Evolutionary conservation across 345 rosid species (phyloP), one percentile per base, ranked within the genome.

Genomic region (Gossypium herbaceum): DNA sequence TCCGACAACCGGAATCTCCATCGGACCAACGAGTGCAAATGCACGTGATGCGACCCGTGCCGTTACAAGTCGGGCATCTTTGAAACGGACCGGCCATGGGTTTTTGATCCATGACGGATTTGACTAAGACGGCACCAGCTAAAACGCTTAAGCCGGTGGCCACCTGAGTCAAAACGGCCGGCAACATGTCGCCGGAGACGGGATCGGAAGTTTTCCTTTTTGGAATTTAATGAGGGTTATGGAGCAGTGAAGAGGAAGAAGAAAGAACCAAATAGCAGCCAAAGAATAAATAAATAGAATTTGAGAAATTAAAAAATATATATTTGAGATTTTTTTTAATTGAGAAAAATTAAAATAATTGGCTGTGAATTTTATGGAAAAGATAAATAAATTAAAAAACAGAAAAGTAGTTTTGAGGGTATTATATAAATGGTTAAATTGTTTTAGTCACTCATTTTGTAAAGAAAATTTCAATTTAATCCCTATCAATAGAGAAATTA

Each of bases 21-120:
- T 95, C 99, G 24, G 99, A 92, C 99, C 99, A 95, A 1, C 94
- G 86, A 4, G 91, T 78, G 57, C 99, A 95, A 25, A 91, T 62
- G 58, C 99, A 95, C 0, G 84, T n/a, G 78, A 95, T 90, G 72
- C 97, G 86, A 60, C 98, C 98, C 16, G 98, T 86, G 0, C 99
- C 98, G 81, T 92, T 91, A 81, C 99, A 92, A n/a, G 87, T 81
- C 2, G 88, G 80, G 77, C 99, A 95, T 55, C 92, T 84, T 27
- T 77, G 81, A 78, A 89, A 86, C 5, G 84, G 90, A 1, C 98
- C 97, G 27, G 95, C 91, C 99, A 92, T 92, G 77, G 99, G 92
- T 17, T 91, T 90, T 82, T 88, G 90, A 80, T 90, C 93, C 87
- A 92, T 79, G 27, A 92, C 84, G 72, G 99, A 92, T 83, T 95